Evolutionary conservation across 345 rosid genomes (phyloP).

Genomic region (Bruguiera gymnorhiza): DNA sequence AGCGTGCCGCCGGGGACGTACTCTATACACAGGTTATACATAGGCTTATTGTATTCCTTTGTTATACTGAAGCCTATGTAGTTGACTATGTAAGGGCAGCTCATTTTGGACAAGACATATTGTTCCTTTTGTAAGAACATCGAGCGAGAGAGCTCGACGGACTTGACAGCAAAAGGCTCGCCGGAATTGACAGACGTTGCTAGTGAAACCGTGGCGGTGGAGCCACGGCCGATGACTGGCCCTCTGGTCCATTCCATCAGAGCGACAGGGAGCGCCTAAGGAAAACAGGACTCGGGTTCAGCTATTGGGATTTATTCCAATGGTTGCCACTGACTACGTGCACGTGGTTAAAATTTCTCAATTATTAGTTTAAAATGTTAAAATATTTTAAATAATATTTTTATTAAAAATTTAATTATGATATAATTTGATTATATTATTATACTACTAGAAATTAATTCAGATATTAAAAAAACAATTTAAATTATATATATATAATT

Average conservation of each 20-base stretch:
- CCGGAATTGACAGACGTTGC: conserved; percentile 49
- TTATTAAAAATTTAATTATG: too few relatives aligned
- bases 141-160: conserved; percentile 53
- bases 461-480: too few relatives aligned
- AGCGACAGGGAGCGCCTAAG: conserved; percentile 11
- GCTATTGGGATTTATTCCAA: background rate
- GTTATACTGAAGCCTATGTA: conserved; percentile 53
- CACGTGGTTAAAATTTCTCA: background rate
- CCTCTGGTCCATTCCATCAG: conserved; percentile 78
- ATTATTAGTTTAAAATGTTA: too few relatives aligned
- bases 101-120: conserved; percentile 47
- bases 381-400: too few relatives aligned
- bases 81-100: conserved; percentile 56
- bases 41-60: conserved; percentile 23
- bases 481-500: too few relatives aligned
- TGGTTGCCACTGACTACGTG: background rate
- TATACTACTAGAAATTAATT: too few relatives aligned
- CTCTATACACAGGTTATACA: conserved; percentile 67
- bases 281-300: conserved; percentile 3
- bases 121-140: conserved; percentile 51
- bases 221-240: conserved; percentile 73
- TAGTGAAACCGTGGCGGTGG: conserved; percentile 77
- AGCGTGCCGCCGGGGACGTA: conserved; percentile 69
- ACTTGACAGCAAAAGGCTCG: conserved; percentile 60
- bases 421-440: too few relatives aligned